A percentile compares a stretch with the other conserved stretches of the same genome.
Conservation (phyloP, 108 stramenopile species). For the Fistulifera solaris region DNA sequence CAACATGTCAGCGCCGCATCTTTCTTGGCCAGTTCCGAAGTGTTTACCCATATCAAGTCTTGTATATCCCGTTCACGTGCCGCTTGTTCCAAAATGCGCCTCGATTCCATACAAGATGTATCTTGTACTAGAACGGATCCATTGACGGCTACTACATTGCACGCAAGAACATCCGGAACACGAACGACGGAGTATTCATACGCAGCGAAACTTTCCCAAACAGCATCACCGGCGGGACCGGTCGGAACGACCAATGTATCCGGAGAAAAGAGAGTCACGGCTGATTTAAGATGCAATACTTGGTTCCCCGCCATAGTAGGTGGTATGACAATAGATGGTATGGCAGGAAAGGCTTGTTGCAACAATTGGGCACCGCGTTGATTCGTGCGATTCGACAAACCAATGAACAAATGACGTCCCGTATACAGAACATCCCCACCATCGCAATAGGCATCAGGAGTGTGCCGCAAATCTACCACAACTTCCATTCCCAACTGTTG, state of each 20-base stretch:
- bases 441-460: slow-evolving; percentile 28
- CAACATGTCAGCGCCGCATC: slow-evolving; percentile 70
- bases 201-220: slow-evolving; percentile 28
- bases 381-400: slow-evolving; percentile 52
- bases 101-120: slow-evolving; percentile 26
- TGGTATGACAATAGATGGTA: slow-evolving; percentile 23
- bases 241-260: slow-evolving; percentile 41
- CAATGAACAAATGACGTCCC: slow-evolving; percentile 58
- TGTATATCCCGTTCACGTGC: slow-evolving; percentile 28
- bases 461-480: slow-evolving; percentile 38
- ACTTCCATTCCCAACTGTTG: slow-evolving; percentile 25
- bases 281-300: slow-evolving; percentile 62
- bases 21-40: slow-evolving; percentile 53
- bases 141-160: slow-evolving; percentile 59
- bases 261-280: slow-evolving; percentile 52
- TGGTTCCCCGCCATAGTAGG: slow-evolving; percentile 2
- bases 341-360: slow-evolving; percentile 21
- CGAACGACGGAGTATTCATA: slow-evolving; percentile 32
- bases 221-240: slow-evolving; percentile 21
- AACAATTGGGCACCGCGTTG: slow-evolving; percentile 24
- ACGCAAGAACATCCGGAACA: slow-evolving; percentile 40
- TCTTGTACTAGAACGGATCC: slow-evolving; percentile 50
- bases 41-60: slow-evolving; percentile 34
- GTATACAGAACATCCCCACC: slow-evolving; percentile 69
- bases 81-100: slow-evolving; percentile 24